These are phyloP conservation scores for Dioscorea alata DNA, from an alignment of 106 monocot species.

Conservation along the genomic window DNA sequence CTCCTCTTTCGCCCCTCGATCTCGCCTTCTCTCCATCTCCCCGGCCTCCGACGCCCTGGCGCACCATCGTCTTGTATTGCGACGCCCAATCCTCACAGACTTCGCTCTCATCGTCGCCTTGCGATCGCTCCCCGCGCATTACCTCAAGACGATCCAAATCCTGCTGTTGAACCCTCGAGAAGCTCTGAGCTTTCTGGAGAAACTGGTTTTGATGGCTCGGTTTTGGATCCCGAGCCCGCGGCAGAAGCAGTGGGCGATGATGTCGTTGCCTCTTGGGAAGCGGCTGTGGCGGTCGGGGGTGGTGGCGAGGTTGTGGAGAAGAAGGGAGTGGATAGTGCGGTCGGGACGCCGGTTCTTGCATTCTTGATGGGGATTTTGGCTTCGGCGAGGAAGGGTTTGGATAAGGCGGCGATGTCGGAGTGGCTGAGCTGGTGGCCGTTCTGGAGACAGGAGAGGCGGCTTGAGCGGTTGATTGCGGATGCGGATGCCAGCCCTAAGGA, in stretches of 20 bases:
- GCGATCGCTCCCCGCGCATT: conserved; percentile 11
- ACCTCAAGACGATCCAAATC: conserved; percentile 2
- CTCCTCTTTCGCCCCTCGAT: conserved; percentile 46
- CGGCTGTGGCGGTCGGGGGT: background rate
- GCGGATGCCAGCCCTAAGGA: conserved; percentile 84
- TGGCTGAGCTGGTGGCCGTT: conserved; percentile 84
- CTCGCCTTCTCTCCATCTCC: background rate
- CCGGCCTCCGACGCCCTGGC: background rate
- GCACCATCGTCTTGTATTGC: too few species aligned
- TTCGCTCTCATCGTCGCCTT: conserved; percentile 7
- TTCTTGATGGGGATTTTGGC: conserved; percentile 38
- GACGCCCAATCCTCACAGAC: background rate
- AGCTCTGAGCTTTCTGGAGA: background rate
- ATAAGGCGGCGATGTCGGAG: conserved; percentile 28
- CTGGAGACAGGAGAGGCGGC: conserved; percentile 58
- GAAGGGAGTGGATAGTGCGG: background rate
- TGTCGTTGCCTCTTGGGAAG: background rate
- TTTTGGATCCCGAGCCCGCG: conserved; percentile 1
- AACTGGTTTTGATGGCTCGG: background rate
- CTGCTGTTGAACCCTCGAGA: background rate
- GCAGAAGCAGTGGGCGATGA: background rate
- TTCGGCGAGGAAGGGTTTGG: conserved; percentile 35
- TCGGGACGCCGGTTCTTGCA: conserved; percentile 6
- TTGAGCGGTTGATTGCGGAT: conserved; percentile 73
- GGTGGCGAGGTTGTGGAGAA: conserved; percentile 6